phyloP scores from a whole-genome alignment of 2,329 filamentous ascomycete species.

The Triangularia setosa region DNA sequence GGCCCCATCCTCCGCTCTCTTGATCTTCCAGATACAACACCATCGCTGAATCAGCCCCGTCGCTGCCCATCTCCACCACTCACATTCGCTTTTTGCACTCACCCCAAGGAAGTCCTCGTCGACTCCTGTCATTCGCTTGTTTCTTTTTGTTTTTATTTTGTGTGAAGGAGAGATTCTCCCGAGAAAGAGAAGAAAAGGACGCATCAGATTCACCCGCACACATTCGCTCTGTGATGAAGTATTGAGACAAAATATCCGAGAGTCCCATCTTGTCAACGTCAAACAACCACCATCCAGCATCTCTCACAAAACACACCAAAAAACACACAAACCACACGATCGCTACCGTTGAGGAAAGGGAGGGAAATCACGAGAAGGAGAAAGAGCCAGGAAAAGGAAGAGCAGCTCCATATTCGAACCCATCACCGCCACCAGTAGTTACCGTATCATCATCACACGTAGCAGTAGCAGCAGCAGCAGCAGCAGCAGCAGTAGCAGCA shows the following conservation, averaged over 20 bases:
- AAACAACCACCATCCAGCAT: neutral
- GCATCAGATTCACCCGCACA: too few relatives aligned
- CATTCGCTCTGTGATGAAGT: neutral
- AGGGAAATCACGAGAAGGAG: constrained; percentile 19
- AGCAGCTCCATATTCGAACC: neutral
- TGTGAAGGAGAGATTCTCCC: constrained; percentile 26
- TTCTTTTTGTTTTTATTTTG: constrained; percentile 44
- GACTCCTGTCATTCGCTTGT: constrained; percentile 73
- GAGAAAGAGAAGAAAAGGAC: constrained; percentile 3
- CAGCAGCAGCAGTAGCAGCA: neutral
- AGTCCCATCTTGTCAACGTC: neutral
- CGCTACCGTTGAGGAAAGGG: constrained; percentile 33
- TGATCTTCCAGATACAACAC: constrained; percentile 32
- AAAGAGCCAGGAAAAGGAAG: constrained; percentile 8
- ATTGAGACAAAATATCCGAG: neutral
- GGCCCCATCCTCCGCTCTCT: constrained; percentile 27
- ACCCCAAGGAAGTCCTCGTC: constrained; percentile 64
- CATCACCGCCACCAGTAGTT: neutral
- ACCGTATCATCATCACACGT: neutral
- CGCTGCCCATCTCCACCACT: constrained; percentile 36
- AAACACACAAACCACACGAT: constrained; percentile 31
- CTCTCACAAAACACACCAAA: constrained; percentile 8
- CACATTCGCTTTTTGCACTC: constrained; percentile 32
- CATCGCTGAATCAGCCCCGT: constrained; percentile 34
- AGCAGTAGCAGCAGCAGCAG: neutral